Evolutionary conservation across 2,329 filamentous ascomycete species (phyloP), one percentile per base, ranked within the genome.

Genomic region (Penicillium sp.): DNA sequence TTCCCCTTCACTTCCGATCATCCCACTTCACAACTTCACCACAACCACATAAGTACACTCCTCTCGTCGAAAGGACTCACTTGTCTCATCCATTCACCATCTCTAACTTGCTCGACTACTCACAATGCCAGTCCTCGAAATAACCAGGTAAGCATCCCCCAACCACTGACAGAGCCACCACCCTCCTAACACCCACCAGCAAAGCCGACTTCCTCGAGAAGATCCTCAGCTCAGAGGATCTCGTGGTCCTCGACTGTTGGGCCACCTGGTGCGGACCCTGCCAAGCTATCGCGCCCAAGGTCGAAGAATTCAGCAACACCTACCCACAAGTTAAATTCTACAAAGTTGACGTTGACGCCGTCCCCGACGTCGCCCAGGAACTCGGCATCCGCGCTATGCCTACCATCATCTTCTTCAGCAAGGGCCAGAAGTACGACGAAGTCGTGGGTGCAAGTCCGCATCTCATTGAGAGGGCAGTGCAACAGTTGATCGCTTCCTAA

Each of bases 251-350:
- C 18, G 59, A 61, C 31, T 55, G 51, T 50, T 61, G 47, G 39
- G 59, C 59, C 6, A 46, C 43, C 19, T 60, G 56, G 57, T 61
- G 56, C 21, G 54, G 50, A 3, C 59, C 59, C 21, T 61, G 59
- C 57, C 49, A 50, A 23, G 40, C 50, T 5, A 55, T 61, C 21
- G 49, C 54, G 1, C 59, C 59, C 2, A 14, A 28, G 14, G 39
- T 56, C 10, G 56, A 61, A 16, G 7, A 54, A n/a, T 54, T 48
- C 40, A 59, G 56, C 23, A 16, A 51, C 3, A 1, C 19, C 5
- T 52, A 52, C 28, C 14, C 52, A 0, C n/a, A 52, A 3, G 44
- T 34, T n/a, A 58, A 60, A 14, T 61, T 61, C 48, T 59, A 57
- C 50, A 60, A 55, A 31, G 24, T 61, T 6, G 52, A 61, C 28